These are phyloP conservation scores for Bimuria novae-zelandiae DNA, from an alignment of 2,329 filamentous ascomycete genomes.

Conservation along the genomic window DNA sequence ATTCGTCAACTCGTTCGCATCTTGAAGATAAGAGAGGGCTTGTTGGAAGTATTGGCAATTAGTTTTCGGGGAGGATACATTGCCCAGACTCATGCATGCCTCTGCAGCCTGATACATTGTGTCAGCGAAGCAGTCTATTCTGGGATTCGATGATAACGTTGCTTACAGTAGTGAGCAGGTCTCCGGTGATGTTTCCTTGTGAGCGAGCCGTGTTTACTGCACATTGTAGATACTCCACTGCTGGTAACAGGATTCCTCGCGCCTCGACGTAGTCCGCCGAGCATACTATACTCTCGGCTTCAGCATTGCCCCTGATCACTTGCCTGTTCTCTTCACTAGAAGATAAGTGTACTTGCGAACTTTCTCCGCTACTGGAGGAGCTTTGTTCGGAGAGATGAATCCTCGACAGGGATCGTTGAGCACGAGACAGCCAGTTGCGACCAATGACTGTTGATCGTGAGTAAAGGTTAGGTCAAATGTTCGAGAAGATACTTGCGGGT, in stretches of 20 bases:
- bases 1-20: slow-evolving; percentile 48
- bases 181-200: slow-evolving; percentile 46
- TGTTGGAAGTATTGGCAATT: slow-evolving; percentile 53
- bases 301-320: slow-evolving; percentile 25
- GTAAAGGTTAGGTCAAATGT: background rate
- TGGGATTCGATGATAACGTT: background rate
- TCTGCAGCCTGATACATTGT: slow-evolving; percentile 48
- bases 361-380: slow-evolving; percentile 43
- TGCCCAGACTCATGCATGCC: slow-evolving; percentile 58
- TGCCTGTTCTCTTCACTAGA: slow-evolving; percentile 26
- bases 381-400: slow-evolving; percentile 53
- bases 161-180: slow-evolving; percentile 52
- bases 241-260: slow-evolving; percentile 55
- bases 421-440: slow-evolving; percentile 56
- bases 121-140: slow-evolving; percentile 16
- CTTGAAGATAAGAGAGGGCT: slow-evolving; percentile 53
- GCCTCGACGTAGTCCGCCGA: slow-evolving; percentile 57
- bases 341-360: slow-evolving; percentile 27
- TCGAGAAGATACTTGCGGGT: slow-evolving; percentile 40
- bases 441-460: slow-evolving; percentile 50
- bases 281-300: slow-evolving; percentile 46
- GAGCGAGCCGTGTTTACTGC: slow-evolving; percentile 52
- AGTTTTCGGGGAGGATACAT: slow-evolving; percentile 51
- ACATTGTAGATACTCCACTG: slow-evolving; percentile 56
- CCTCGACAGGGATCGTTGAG: slow-evolving; percentile 55